Evolutionary conservation across 108 stramenopile species (phyloP).

Genomic region (Aurantiochytrium sp.): DNA sequence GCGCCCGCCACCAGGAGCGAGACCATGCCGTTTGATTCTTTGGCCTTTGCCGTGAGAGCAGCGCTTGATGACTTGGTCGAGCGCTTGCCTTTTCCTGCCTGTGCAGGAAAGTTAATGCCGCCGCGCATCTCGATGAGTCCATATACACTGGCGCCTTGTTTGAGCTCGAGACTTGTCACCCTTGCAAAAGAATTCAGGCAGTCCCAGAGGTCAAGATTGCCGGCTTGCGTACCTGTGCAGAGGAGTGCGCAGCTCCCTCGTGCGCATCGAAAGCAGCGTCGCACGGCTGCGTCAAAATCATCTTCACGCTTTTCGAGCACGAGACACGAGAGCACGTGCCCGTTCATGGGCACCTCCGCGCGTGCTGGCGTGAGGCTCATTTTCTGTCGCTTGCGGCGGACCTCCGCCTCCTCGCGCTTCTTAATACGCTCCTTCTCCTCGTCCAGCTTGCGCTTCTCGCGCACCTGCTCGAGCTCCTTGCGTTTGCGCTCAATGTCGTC

Average conservation of each 20-base stretch:
- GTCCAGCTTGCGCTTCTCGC: constrained; percentile 1
- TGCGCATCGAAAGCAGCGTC: not conserved
- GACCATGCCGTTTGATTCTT: not conserved
- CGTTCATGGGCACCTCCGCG: not conserved
- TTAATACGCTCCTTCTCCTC: constrained; percentile 15
- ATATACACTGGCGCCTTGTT: not conserved
- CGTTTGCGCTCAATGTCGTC: not conserved
- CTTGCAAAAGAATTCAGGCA: not conserved
- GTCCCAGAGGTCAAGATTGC: not conserved
- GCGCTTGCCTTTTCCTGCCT: too few species aligned
- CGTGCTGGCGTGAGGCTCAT: not conserved
- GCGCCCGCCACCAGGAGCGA: not conserved
- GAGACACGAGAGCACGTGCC: not conserved
- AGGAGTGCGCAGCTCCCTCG: not conserved
- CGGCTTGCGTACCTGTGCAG: not conserved
- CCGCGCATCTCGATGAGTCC: not conserved
- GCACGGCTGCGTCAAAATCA: not conserved
- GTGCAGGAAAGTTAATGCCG: not conserved
- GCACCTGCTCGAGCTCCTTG: not conserved
- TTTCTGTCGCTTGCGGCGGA: not conserved
- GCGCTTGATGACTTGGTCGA: too few species aligned
- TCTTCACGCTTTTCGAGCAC: not conserved
- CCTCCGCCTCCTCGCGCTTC: not conserved
- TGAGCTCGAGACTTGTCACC: not conserved
- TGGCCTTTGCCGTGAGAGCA: not conserved